Conservation (phyloP, 2,329 filamentous ascomycete species). For the Pyrenophora tritici-repentis region DNA sequence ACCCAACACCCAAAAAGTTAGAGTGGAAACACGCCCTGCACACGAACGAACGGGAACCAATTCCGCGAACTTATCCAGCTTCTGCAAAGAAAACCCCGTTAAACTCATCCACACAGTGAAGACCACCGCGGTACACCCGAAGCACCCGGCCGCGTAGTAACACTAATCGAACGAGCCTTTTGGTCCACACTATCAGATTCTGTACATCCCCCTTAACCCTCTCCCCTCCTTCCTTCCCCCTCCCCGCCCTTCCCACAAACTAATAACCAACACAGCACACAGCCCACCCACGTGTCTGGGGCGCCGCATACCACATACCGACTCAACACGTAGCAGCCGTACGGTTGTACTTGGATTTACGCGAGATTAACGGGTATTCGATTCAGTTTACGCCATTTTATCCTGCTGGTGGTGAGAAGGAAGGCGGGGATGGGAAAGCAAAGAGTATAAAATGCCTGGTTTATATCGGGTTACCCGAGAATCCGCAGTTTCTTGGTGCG, state of each 20-base stretch:
- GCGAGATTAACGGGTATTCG: constrained; percentile 96
- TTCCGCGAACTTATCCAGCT: too few relatives aligned
- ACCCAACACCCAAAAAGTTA: too few relatives aligned
- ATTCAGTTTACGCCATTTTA: constrained; percentile 90
- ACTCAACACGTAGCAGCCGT: constrained; percentile 76
- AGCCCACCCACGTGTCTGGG: constrained; percentile 75
- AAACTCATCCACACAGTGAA: constrained; percentile 61
- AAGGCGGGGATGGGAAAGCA: too few relatives aligned
- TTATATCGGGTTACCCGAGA: constrained; percentile 92
- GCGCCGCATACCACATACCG: constrained; percentile 85
- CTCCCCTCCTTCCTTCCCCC: too few relatives aligned
- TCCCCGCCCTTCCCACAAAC: too few relatives aligned
- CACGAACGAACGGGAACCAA: too few relatives aligned
- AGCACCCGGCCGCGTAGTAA: constrained; percentile 88
- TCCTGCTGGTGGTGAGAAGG: constrained; percentile 51
- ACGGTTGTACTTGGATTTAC: constrained; percentile 87
- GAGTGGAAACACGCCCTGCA: too few relatives aligned
- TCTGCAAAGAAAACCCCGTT: too few relatives aligned
- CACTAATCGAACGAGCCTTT: constrained; percentile 81
- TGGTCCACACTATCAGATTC: constrained; percentile 78
- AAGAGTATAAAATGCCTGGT: constrained; percentile 62
- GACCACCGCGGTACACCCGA: constrained; percentile 93
- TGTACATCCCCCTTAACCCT: too few relatives aligned
- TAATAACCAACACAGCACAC: too few relatives aligned
- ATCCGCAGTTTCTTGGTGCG: constrained; percentile 86